Evolutionary conservation across 108 stramenopile genomes (phyloP).

Genomic region (Cyclostephanos tholiformis): DNA sequence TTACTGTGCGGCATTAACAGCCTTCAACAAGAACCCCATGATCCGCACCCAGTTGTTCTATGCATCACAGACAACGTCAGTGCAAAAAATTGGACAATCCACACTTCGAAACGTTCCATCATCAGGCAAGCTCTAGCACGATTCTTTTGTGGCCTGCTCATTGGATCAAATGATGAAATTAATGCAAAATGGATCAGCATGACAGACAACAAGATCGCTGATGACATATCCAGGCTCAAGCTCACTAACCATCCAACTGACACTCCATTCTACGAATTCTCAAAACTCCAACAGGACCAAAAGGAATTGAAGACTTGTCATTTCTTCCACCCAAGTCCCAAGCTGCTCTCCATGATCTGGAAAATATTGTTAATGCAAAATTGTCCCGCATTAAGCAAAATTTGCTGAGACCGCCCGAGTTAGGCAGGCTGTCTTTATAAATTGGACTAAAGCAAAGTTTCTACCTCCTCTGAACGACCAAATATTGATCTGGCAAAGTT

Average conservation of each 20-base stretch:
- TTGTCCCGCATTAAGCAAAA: background rate
- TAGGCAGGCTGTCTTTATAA: too few species aligned
- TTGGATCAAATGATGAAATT: too few species aligned
- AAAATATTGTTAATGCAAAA: too few species aligned
- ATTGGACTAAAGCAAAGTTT: background rate
- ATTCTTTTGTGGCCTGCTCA: too few species aligned
- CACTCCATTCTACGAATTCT: conserved; percentile 10
- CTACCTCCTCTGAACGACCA: too few species aligned
- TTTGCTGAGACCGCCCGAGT: too few species aligned
- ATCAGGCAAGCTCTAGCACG: conserved; percentile 15
- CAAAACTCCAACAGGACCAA: conserved; percentile 8
- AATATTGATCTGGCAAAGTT: too few species aligned
- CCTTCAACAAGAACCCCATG: background rate
- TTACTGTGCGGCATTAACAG: conserved; percentile 9
- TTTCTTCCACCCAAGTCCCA: conserved; percentile 10
- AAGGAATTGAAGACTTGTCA: conserved; percentile 7
- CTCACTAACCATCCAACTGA: background rate
- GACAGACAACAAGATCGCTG: conserved; percentile 17
- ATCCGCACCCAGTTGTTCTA: too few species aligned
- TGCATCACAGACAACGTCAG: too few species aligned
- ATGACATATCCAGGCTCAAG: background rate
- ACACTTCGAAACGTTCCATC: background rate
- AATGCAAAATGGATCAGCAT: conserved; percentile 5
- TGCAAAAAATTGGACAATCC: background rate
- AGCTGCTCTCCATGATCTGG: background rate